Base-by-base conservation (phyloP, 148 eudicot species). In the Spergularia marina region DNA sequence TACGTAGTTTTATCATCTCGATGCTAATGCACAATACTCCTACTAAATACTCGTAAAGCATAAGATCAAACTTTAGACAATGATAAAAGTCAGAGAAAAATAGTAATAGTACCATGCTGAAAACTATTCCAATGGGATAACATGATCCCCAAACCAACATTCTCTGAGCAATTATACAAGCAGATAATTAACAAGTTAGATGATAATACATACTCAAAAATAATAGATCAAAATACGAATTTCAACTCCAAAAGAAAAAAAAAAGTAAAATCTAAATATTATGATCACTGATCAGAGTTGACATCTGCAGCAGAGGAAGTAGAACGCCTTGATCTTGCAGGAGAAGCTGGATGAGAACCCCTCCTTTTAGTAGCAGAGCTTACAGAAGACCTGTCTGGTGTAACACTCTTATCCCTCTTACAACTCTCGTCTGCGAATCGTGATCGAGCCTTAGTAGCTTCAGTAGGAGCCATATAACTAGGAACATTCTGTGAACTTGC, bases 401-500 rank as follows among this genome's bases (percentile, higher is more conserved):
- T 83, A 30, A 85, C 83, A 53, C 70, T 72, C 78, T 84, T 87
- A 70, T 51, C 7, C 84, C 86, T 70, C 79, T 75, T 20, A 82
- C 36, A 30, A 30, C 83, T 59, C 86, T 88, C 69, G 21, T 17
- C 65, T 57, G 82, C 80, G 68, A 83, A 75, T 70, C 87, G 84
- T n/a, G 78, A 70, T 79, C 87, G 89, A 40, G 94, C 97, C 85
- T 82, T 89, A 0, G 92, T 90, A 18, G 98, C 90, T 62, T 78
- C 81, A 3, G 98, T 91, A 0, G 90, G 74, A 1, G 91, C 89
- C 98, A 91, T 94, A 79, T 88, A 94, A 80, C 97, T 87, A 6
- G 97, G 98, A 36, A 90, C 78, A 12, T 89, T 78, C 2, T 81
- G 85, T 6, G 90, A 87, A 79, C 97, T 88, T 0, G 79, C 91